Evolutionary conservation across 1,284 basidiomycete genomes (phyloP), one percentile per base, ranked within the genome.

Genomic region (Malassezia restricta): DNA sequence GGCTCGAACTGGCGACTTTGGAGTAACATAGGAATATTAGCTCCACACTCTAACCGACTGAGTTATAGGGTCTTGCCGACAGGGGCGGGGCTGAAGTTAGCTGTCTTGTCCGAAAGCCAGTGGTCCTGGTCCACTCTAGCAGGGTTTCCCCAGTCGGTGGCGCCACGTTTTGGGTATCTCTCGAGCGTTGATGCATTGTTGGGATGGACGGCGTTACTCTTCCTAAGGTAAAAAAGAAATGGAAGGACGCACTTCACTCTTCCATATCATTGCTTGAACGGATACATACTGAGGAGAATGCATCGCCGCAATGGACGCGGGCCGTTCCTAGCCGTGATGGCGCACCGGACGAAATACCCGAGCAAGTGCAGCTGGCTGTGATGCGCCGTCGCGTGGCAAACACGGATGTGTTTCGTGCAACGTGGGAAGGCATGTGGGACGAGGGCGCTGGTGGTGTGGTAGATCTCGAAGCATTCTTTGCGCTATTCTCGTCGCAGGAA

Each of bases 401-500:
- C 1, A 83, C 85, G 6, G 86, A 90, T 57, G 81, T 94, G 39
- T 87, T 86, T 67, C 78, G 91, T 45, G 83, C 87, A 12, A 80
- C 87, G 8, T 78, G 87, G 24, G 89, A 94, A 62, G 78, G 91
- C 1, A 76, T 83, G 30, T 77, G 15, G 11, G 33, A 15, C 33
- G 15, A 35, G 11, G 33, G 33, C 33, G 33, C 33, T 11, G 33
- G 33, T 12, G 81, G 85, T 11, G 61, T 68, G 6, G 81, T 79
- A 4, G 75, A 79, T 15, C 80, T 91, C 46, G 85, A 87, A 39
- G 79, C 82, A 6, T 92, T 89, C 81, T 83, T 83, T 59, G 83
- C 85, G 9, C 81, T 90, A 28, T 75, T 96, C 31, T 79, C 80
- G 1, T 90, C 88, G 0, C 85, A 87, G 1, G 87, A 94, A 29